Conservation (phyloP, 2,329 filamentous ascomycete genomes). For the Metarhizium robertsii region DNA sequence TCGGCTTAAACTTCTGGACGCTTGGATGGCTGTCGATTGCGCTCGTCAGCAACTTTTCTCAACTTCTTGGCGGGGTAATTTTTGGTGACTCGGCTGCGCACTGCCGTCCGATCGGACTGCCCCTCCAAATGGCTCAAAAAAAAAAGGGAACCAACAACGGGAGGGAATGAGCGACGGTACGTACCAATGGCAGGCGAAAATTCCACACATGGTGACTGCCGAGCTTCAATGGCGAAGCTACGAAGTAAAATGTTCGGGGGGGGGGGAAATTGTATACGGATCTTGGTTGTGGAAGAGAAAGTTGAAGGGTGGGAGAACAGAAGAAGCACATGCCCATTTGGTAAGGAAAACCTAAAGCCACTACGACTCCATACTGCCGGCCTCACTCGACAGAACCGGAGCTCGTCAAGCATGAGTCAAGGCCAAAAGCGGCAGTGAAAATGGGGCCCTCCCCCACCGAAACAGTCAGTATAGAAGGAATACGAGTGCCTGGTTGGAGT, state of each 20-base stretch:
- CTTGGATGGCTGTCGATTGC: slow-evolving; percentile 61
- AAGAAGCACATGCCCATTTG: not conserved
- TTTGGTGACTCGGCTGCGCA: slow-evolving; percentile 1
- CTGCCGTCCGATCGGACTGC: slow-evolving; percentile 13
- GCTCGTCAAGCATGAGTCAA: slow-evolving; percentile 10
- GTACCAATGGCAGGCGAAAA: slow-evolving; percentile 90
- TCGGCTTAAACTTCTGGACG: slow-evolving; percentile 93
- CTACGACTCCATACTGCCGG: not conserved
- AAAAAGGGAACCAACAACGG: not conserved
- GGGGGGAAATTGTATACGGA: not conserved
- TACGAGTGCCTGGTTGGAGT: too few relatives aligned
- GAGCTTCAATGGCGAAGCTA: slow-evolving; percentile 1
- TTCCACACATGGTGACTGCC: slow-evolving; percentile 75
- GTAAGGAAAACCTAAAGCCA: slow-evolving; percentile 1
- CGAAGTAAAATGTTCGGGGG: not conserved
- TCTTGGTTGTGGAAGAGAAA: not conserved
- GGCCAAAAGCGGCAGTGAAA: slow-evolving; percentile 1
- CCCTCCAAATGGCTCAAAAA: slow-evolving; percentile 16
- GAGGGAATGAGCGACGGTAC: slow-evolving; percentile 20
- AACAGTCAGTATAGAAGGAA: not conserved
- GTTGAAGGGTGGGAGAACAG: slow-evolving; percentile 1
- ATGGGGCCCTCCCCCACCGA: not conserved
- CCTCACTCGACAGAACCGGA: not conserved
- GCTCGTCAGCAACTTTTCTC: slow-evolving; percentile 7
- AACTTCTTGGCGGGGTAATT: slow-evolving; percentile 20